Evolutionary conservation across 306 rosid species (phyloP).

Genomic region (Prinsepia uniflora): DNA sequence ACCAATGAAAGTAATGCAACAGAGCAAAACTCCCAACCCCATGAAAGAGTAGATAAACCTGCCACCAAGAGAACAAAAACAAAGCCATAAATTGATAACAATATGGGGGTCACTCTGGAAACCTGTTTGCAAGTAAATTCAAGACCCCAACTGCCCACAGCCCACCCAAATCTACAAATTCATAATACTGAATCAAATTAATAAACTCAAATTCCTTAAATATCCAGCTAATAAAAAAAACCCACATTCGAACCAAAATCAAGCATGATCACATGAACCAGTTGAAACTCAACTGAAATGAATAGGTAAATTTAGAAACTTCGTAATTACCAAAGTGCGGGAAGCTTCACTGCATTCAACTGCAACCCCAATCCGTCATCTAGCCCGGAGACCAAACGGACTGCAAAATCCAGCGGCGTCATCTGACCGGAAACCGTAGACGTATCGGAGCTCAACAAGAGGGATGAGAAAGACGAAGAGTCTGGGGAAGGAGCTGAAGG

Average conservation of each 20-base stretch:
- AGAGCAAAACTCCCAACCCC: slow-evolving; percentile 74
- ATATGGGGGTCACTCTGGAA: not conserved
- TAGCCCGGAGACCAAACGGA: slow-evolving; percentile 33
- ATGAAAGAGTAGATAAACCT: slow-evolving; percentile 89
- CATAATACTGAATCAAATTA: not conserved
- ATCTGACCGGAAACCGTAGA: slow-evolving; percentile 21
- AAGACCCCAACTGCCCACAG: not conserved
- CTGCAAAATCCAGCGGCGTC: slow-evolving; percentile 26
- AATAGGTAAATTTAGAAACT: not conserved
- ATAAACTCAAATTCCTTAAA: slow-evolving; percentile 7
- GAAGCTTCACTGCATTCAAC: slow-evolving; percentile 49
- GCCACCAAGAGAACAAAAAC: slow-evolving; percentile 27
- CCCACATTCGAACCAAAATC: not conserved
- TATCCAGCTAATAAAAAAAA: not conserved
- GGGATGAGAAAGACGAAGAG: slow-evolving; percentile 27
- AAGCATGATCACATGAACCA: not conserved
- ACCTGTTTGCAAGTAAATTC: slow-evolving; percentile 7
- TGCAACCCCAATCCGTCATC: slow-evolving; percentile 28
- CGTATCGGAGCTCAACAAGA: slow-evolving; percentile 23
- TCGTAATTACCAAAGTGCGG: slow-evolving; percentile 67
- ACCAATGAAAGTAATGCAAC: slow-evolving; percentile 67
- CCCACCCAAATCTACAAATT: not conserved
- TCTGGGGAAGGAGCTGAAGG: slow-evolving; percentile 40
- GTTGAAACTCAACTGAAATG: not conserved
- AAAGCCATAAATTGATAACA: slow-evolving; percentile 12